These are phyloP conservation scores for Periglandula ipomoeae DNA, from an alignment of 2,329 filamentous ascomycete species.

Conservation along the genomic window DNA sequence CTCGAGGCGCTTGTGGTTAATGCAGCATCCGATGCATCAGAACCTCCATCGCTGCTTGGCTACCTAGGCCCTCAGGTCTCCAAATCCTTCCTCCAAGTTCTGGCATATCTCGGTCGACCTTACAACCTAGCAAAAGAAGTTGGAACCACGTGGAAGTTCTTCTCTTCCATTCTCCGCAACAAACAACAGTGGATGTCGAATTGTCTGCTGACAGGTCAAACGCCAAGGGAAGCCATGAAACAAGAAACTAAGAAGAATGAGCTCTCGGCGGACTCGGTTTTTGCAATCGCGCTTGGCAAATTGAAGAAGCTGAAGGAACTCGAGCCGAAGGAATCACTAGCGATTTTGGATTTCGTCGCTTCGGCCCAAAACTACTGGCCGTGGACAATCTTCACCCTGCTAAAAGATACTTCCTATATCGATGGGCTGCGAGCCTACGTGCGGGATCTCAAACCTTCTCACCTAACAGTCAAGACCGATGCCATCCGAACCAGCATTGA, in stretches of 20 bases:
- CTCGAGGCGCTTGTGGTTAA: slow-evolving; percentile 65
- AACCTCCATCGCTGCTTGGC: slow-evolving; percentile 88
- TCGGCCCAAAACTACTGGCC: slow-evolving; percentile 91
- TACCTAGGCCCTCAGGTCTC: slow-evolving; percentile 77
- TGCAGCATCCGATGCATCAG: slow-evolving; percentile 55
- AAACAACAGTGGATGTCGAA: slow-evolving; percentile 95
- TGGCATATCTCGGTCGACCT: slow-evolving; percentile 70
- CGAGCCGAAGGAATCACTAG: slow-evolving; percentile 56
- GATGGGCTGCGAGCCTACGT: slow-evolving; percentile 63
- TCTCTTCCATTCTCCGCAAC: slow-evolving; percentile 77
- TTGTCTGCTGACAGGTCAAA: slow-evolving; percentile 80
- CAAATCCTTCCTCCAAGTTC: slow-evolving; percentile 70
- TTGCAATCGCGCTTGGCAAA: slow-evolving; percentile 63
- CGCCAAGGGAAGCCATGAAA: slow-evolving; percentile 66
- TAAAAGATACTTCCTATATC: slow-evolving; percentile 66
- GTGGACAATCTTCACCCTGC: slow-evolving; percentile 77
- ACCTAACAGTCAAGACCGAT: slow-evolving; percentile 44
- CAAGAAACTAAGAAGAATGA: slow-evolving; percentile 42
- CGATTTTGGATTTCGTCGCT: slow-evolving; percentile 78
- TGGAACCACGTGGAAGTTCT: slow-evolving; percentile 70
- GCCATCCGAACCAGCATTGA: slow-evolving; percentile 49
- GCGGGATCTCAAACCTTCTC: slow-evolving; percentile 43
- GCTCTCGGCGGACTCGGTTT: slow-evolving; percentile 51
- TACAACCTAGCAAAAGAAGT: slow-evolving; percentile 57
- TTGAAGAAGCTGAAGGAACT: slow-evolving; percentile 57